Conservation (phyloP, 106 monocot species). For the Dioscorea dumetorum region DNA sequence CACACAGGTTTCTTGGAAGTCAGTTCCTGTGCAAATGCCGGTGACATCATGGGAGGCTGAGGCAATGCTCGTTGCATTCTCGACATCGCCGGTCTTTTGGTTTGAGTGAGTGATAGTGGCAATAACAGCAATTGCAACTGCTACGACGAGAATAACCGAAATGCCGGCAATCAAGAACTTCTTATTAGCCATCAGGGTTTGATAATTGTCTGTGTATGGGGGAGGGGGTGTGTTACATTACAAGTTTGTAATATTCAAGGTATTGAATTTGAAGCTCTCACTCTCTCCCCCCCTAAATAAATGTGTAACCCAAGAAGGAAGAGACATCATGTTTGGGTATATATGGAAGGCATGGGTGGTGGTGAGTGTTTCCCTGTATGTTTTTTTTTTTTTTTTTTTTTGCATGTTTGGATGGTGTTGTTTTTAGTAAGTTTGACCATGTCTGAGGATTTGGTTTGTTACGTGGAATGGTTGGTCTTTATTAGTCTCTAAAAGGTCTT, state of each 20-base stretch:
- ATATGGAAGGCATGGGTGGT: neutral
- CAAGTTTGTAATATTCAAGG: neutral
- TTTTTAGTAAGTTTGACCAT: no score
- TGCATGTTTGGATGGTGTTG: no score
- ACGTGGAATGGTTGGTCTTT: no score
- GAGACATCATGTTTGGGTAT: neutral
- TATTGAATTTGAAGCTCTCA: neutral
- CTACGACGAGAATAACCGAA: slow-evolving; percentile 23
- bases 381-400: no score
- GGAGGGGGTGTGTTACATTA: neutral
- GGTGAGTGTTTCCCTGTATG: no score
- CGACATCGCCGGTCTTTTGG: neutral
- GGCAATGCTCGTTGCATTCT: neutral
- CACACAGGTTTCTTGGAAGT: slow-evolving; percentile 22
- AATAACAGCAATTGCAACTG: slow-evolving; percentile 29
- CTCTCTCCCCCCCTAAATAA: neutral
- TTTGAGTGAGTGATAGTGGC: slow-evolving; percentile 18
- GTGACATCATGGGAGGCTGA: slow-evolving; percentile 10
- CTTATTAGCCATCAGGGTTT: slow-evolving; percentile 32
- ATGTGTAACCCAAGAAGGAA: neutral
- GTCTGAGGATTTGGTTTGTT: no score
- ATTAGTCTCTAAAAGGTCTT: no score
- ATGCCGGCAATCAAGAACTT: slow-evolving; percentile 24
- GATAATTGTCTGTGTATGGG: neutral
- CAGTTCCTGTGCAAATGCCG: slow-evolving; percentile 23